phyloP scores from a whole-genome alignment of 1,139 yeast species.

The Pichia sp. region DNA sequence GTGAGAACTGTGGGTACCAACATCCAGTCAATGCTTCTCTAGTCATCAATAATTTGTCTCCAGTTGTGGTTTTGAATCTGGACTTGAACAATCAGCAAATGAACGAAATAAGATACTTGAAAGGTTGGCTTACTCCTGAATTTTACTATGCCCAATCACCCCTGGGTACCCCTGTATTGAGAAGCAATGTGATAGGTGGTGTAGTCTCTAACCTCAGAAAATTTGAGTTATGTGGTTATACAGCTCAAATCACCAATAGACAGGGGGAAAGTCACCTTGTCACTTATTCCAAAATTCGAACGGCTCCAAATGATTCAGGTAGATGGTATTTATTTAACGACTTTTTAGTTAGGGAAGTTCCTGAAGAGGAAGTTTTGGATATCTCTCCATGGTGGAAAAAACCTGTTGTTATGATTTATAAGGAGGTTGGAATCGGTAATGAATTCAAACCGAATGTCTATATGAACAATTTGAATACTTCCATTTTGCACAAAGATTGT shows the following conservation, averaged over 20 bases:
- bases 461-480: slow-evolving; percentile 49
- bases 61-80: slow-evolving; percentile 60
- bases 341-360: slow-evolving; percentile 76
- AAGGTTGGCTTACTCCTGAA: slow-evolving; percentile 58
- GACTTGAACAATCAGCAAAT: slow-evolving; percentile 51
- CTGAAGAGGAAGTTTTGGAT: slow-evolving; percentile 66
- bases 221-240: slow-evolving; percentile 64
- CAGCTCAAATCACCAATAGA: slow-evolving; percentile 62
- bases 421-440: slow-evolving; percentile 38
- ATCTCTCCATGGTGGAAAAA: slow-evolving; percentile 75
- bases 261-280: slow-evolving; percentile 58
- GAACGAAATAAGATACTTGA: slow-evolving; percentile 38
- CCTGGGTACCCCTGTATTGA: slow-evolving; percentile 26
- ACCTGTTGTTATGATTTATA: slow-evolving; percentile 71
- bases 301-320: slow-evolving; percentile 19
- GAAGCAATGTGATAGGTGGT: slow-evolving; percentile 31
- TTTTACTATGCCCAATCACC: slow-evolving; percentile 38
- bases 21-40: slow-evolving; percentile 54
- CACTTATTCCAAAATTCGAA: slow-evolving; percentile 37
- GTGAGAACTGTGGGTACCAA: slow-evolving; percentile 44
- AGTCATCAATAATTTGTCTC: slow-evolving; percentile 54
- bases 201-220: slow-evolving; percentile 24
- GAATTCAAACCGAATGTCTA: slow-evolving; percentile 40
- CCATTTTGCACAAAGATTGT: slow-evolving; percentile 69
- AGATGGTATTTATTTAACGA: slow-evolving; percentile 89